These are phyloP conservation scores for Cenchrus americanus DNA, from an alignment of 176 grass and related monocot genomes.

Conservation along the genomic window DNA sequence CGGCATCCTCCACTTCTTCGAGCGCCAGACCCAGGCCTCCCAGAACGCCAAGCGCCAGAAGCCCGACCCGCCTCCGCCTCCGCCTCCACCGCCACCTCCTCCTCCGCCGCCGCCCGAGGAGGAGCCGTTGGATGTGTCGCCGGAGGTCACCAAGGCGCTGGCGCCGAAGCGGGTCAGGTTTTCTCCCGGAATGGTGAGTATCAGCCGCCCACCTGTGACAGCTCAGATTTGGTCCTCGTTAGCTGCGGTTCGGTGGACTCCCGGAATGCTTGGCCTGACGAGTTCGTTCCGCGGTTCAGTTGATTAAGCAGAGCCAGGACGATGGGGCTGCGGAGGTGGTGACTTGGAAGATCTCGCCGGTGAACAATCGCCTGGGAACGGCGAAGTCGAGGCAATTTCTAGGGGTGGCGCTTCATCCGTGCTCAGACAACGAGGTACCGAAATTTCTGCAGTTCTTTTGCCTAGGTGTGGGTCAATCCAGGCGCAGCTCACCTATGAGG, in stretches of 20 bases:
- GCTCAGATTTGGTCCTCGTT: neutral
- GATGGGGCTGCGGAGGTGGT: conserved; percentile 71
- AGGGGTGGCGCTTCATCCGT: conserved; percentile 56
- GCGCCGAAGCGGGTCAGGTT: conserved; percentile 82
- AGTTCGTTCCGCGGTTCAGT: conserved; percentile 49
- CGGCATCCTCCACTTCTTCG: conserved; percentile 95
- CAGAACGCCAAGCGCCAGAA: conserved; percentile 48
- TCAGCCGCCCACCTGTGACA: neutral
- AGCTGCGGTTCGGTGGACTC: neutral
- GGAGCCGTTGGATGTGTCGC: conserved; percentile 65
- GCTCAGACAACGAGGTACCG: conserved; percentile 66
- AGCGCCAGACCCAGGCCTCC: conserved; percentile 83
- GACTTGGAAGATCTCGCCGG: conserved; percentile 95
- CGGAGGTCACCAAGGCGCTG: conserved; percentile 67
- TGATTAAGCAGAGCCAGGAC: conserved; percentile 96
- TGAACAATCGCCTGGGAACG: conserved; percentile 69
- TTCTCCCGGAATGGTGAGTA: conserved; percentile 91
- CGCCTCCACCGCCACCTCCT: conserved; percentile 22
- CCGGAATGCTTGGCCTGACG: neutral
- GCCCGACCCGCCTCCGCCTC: conserved; percentile 21
- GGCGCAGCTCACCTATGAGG: neutral
- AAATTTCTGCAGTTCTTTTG: conserved; percentile 2
- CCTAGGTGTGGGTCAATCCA: neutral
- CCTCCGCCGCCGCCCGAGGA: conserved; percentile 31
- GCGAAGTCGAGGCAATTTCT: conserved; percentile 59